phyloP scores from a whole-genome alignment of 306 rosid genomes.

The Comarum palustre region DNA sequence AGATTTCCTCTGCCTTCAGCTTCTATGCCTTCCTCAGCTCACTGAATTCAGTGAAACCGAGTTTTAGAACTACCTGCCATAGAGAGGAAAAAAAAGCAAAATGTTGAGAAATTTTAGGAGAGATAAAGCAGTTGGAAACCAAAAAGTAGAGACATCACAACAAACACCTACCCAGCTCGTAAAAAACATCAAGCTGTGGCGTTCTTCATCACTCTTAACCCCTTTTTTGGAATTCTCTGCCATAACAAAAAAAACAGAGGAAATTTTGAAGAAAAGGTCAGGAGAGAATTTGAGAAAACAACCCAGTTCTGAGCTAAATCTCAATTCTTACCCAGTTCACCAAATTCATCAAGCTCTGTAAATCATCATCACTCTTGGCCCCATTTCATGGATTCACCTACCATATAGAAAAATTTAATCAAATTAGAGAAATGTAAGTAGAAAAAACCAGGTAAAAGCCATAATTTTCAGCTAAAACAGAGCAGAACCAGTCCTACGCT shows the following conservation, averaged over 20 bases:
- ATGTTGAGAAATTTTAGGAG: not conserved
- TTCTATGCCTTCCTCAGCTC: conserved; percentile 3
- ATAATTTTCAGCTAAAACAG: not conserved
- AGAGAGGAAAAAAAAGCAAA: not conserved
- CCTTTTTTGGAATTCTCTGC: not conserved
- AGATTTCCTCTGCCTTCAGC: not conserved
- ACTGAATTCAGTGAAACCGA: conserved; percentile 6
- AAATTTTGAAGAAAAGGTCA: not conserved
- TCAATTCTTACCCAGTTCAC: conserved; percentile 2
- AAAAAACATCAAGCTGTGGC: not conserved
- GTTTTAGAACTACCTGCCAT: conserved; percentile 1
- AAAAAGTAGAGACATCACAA: not conserved
- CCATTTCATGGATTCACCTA: conserved; percentile 13
- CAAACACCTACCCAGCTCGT: conserved; percentile 8
- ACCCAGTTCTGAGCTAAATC: not conserved
- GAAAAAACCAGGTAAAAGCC: not conserved
- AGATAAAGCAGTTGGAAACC: not conserved
- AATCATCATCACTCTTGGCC: not conserved
- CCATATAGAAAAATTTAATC: not conserved
- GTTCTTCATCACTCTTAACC: conserved; percentile 1
- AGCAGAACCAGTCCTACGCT: not conserved
- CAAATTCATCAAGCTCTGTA: conserved; percentile 2
- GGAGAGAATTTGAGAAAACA: not conserved
- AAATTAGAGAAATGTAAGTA: not conserved
- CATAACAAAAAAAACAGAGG: not conserved